phyloP scores from a whole-genome alignment of 176 grass and related monocot genomes.

The Cenchrus americanus region DNA sequence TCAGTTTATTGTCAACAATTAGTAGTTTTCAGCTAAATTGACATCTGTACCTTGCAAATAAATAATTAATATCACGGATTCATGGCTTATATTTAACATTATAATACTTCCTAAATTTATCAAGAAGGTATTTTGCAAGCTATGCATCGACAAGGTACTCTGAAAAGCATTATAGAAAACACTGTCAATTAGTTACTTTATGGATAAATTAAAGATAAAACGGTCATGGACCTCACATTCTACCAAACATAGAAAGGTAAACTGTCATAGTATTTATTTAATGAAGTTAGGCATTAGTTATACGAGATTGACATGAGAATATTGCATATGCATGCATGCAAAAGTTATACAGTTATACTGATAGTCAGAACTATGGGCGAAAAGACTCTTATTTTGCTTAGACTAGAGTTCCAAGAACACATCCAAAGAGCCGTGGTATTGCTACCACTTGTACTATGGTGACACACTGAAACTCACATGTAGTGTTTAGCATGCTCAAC shows the following conservation, averaged over 20 bases:
- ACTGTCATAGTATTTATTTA: conserved; percentile 21
- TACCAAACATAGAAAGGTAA: conserved; percentile 24
- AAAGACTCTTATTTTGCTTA: background rate
- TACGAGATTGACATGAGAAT: conserved; percentile 25
- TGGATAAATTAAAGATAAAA: conserved; percentile 11
- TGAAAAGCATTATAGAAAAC: background rate
- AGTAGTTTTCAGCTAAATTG: conserved; percentile 5
- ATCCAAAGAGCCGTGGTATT: conserved; percentile 4
- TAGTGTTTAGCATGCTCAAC: conserved; percentile 3
- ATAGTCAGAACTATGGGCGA: background rate
- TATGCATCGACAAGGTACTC: conserved; percentile 13
- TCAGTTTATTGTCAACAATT: conserved; percentile 32
- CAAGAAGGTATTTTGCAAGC: conserved; percentile 17
- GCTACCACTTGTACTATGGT: conserved; percentile 2
- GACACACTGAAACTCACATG: background rate
- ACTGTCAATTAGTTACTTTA: conserved; percentile 2
- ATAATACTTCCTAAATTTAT: conserved; percentile 22
- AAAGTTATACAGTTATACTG: background rate
- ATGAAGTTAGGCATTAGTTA: conserved; percentile 5
- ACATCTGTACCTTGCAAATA: conserved; percentile 26
- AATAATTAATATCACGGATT: background rate
- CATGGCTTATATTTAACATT: background rate
- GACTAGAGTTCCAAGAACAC: conserved; percentile 1
- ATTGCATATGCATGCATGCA: background rate
- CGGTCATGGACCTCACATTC: background rate